phyloP scores from a whole-genome alignment of 2,329 filamentous ascomycete species.

The Canariomyces notabilis region DNA sequence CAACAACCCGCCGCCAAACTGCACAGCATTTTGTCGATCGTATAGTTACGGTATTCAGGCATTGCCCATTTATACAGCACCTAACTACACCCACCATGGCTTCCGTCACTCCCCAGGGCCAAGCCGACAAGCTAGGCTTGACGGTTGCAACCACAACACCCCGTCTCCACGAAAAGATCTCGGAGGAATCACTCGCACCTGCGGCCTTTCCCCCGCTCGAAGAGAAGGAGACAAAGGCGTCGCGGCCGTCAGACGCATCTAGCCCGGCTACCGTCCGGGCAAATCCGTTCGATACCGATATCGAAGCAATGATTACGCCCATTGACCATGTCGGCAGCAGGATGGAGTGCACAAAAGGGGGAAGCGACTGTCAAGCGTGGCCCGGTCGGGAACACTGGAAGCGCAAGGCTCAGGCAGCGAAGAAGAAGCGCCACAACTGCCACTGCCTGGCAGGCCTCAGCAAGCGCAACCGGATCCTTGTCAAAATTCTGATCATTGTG shows the following conservation, averaged over 20 bases:
- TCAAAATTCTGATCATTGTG: conserved; percentile 40
- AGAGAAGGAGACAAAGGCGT: conserved; percentile 20
- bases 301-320: conserved; percentile 47
- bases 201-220: conserved; percentile 21
- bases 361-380: conserved; percentile 54
- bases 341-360: conserved; percentile 30
- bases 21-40: conserved; percentile 8
- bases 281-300: conserved; percentile 54
- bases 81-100: conserved; percentile 18
- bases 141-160: conserved; percentile 18
- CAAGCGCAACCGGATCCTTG: conserved; percentile 49
- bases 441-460: conserved; percentile 49
- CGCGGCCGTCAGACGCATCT: conserved; percentile 34
- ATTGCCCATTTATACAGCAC: conserved; percentile 5
- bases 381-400: conserved; percentile 57
- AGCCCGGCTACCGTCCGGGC: conserved; percentile 40
- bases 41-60: conserved; percentile 18
- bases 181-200: conserved; percentile 25
- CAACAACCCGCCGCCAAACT: background rate
- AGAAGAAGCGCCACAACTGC: conserved; percentile 47
- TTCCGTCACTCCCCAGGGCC: conserved; percentile 13
- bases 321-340: conserved; percentile 33
- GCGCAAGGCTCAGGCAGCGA: conserved; percentile 52
- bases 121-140: conserved; percentile 18
- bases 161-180: conserved; percentile 23